Evolutionary conservation across 2,329 filamentous ascomycete genomes (phyloP), one percentile per base, ranked within the genome.

Genomic region (Phaeophleospora eucalypticola): DNA sequence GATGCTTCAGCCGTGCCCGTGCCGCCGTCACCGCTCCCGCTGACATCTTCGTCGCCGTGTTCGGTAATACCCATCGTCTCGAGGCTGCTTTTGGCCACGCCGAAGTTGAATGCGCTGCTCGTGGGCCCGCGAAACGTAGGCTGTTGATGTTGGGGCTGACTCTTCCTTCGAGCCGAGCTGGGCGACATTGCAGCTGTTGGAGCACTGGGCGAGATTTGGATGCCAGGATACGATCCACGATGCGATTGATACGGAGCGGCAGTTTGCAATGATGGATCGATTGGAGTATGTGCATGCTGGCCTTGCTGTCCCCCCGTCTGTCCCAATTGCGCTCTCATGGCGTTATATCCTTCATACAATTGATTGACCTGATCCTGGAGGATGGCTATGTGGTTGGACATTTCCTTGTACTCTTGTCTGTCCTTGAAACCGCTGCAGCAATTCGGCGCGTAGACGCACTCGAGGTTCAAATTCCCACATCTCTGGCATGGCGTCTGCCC

Each of bases 401-500:
- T 89, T 32, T 83, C 79, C 62, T 83, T 87, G 74, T 89, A 96
- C 65, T 96, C 90, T 73, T 94, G 87, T 38, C 89, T 89, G 61
- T 96, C 90, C 67, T 91, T 93, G 76, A 95, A 89, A 67, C 81
- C 89, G 72, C 81, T 90, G 65, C 81, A 83, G 70, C 81, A 84
- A 60, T 84, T 84, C 4, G 81, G 80, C 50, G 80, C 78, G 69
- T 84, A 84, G 48, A 80, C 68, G 61, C 79, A 84, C 61, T 83
- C 80, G 49, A 84, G 71, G 48, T 73, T 76, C 45, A 84, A 70
- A 64, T 83, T 82, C 19, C 80, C 81, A 64, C 81, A 84, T 54
- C 81, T 73, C 59, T 82, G 79, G 59, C 81, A 84, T 10, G 81
- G 81, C 12, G 74, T 76, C 62, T 84, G 76, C 35, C 81, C 81